phyloP scores from a whole-genome alignment of 2,329 filamentous ascomycete genomes.

The Penicillium sp. region DNA sequence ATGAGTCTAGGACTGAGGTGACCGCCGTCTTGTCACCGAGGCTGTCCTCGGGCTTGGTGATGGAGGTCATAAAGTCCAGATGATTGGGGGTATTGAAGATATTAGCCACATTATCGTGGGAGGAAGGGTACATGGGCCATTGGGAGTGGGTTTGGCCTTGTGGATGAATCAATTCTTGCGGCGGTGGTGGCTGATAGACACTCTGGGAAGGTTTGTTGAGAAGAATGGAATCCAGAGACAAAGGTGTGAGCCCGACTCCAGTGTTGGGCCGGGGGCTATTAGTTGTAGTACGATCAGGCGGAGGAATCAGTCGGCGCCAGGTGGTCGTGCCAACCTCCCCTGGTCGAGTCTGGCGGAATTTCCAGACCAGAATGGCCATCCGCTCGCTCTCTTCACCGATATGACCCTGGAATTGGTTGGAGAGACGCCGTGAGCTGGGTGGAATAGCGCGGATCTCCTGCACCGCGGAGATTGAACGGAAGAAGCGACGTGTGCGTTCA shows the following conservation, averaged over 20 bases:
- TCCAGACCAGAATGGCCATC: slow-evolving; percentile 44
- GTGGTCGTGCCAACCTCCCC: slow-evolving; percentile 41
- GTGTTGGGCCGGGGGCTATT: slow-evolving; percentile 34
- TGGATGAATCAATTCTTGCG: slow-evolving; percentile 30
- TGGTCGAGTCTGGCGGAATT: slow-evolving; percentile 41
- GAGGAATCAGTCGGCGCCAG: slow-evolving; percentile 41
- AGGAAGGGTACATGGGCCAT: slow-evolving; percentile 34
- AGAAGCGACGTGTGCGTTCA: slow-evolving; percentile 33
- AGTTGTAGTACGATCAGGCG: slow-evolving; percentile 32
- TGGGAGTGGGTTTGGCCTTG: slow-evolving; percentile 28
- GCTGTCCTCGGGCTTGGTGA: slow-evolving; percentile 33
- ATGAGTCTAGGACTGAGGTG: slow-evolving; percentile 34
- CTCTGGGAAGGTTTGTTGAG: slow-evolving; percentile 28
- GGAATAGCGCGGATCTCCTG: slow-evolving; percentile 42
- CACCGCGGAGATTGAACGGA: slow-evolving; percentile 41
- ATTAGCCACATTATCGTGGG: slow-evolving; percentile 32
- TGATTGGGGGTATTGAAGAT: slow-evolving; percentile 30
- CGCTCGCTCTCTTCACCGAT: slow-evolving; percentile 30
- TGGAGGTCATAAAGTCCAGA: slow-evolving; percentile 33
- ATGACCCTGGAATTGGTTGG: slow-evolving; percentile 24
- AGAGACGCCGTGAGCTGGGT: slow-evolving; percentile 23
- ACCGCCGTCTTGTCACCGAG: slow-evolving; percentile 33
- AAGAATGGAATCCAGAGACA: slow-evolving; percentile 34
- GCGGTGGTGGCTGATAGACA: slow-evolving; percentile 30
- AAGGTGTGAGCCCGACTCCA: slow-evolving; percentile 34